phyloP scores from a whole-genome alignment of 441 rosid genomes.

The Populus hybrid region DNA sequence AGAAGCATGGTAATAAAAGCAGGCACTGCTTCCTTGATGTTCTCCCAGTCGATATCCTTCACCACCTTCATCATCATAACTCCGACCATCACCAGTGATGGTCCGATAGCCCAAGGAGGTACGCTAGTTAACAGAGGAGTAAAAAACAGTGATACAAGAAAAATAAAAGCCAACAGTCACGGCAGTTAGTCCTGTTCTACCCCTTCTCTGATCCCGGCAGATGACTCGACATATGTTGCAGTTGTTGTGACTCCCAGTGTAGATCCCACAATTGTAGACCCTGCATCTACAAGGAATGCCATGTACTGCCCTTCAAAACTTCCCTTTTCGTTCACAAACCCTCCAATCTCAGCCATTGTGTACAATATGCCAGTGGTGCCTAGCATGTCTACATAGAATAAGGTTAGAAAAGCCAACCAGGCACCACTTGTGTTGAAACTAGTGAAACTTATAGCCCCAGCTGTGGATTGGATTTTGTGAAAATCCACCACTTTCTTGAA shows the following conservation, averaged over 20 bases:
- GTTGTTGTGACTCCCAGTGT: constrained; percentile 65
- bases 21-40: constrained; percentile 66
- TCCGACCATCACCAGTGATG: constrained; percentile 78
- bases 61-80: constrained; percentile 83
- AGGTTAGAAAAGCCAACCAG: constrained; percentile 67
- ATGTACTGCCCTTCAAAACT: constrained; percentile 73
- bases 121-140: constrained; percentile 67
- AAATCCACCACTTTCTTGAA: constrained; percentile 68
- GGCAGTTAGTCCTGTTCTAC: constrained; percentile 86
- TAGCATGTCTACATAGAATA: constrained; percentile 70
- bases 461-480: constrained; percentile 67
- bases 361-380: constrained; percentile 67
- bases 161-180: constrained; percentile 57
- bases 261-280: constrained; percentile 73
- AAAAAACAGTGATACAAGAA: constrained; percentile 57
- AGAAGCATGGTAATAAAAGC: constrained; percentile 82
- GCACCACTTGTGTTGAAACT: constrained; percentile 51
- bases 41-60: constrained; percentile 66
- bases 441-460: constrained; percentile 60
- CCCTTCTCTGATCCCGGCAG: constrained; percentile 85
- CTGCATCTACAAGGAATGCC: constrained; percentile 79
- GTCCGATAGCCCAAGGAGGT: constrained; percentile 92
- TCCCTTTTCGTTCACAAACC: constrained; percentile 54
- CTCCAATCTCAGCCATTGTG: constrained; percentile 80
- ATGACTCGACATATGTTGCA: constrained; percentile 70